Evolutionary conservation across 176 grass and related monocot species (phyloP).

Genomic region (Oryza officinalis): DNA sequence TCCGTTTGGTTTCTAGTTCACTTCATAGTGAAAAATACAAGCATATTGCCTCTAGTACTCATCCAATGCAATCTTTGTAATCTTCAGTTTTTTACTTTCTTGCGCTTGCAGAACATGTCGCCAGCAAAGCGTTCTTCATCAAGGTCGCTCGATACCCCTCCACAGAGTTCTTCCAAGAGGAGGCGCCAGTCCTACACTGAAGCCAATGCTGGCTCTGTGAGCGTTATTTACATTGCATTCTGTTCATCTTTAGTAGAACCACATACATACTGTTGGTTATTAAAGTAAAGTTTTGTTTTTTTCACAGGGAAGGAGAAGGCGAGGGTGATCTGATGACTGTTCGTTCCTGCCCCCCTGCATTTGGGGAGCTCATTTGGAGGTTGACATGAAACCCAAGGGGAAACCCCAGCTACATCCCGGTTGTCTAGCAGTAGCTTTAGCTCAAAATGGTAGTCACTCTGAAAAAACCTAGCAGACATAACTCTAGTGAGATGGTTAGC

Average conservation of each 20-base stretch:
- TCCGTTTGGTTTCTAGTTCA: conserved; percentile 1
- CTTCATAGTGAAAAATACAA: not conserved
- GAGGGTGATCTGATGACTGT: conserved; percentile 4
- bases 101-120: conserved; percentile 49
- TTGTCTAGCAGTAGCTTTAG: conserved; percentile 2
- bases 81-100: not conserved
- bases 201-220: conserved; percentile 51
- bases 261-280: not conserved
- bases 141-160: conserved; percentile 52
- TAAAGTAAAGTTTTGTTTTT: not conserved
- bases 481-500: not conserved
- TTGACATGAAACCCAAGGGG: conserved; percentile 1
- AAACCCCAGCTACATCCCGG: not conserved
- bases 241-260: not conserved
- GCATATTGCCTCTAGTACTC: not conserved
- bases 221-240: not conserved
- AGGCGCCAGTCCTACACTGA: conserved; percentile 54
- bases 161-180: conserved; percentile 51
- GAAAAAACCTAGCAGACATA: not conserved
- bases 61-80: not conserved
- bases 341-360: not conserved
- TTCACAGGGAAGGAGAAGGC: conserved; percentile 34
- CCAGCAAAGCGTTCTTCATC: conserved; percentile 55
- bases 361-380: not conserved
- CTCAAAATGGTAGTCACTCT: not conserved